Base-by-base conservation (phyloP, 2,329 filamentous ascomycete species). In the Paraphaeosphaeria minitans region DNA sequence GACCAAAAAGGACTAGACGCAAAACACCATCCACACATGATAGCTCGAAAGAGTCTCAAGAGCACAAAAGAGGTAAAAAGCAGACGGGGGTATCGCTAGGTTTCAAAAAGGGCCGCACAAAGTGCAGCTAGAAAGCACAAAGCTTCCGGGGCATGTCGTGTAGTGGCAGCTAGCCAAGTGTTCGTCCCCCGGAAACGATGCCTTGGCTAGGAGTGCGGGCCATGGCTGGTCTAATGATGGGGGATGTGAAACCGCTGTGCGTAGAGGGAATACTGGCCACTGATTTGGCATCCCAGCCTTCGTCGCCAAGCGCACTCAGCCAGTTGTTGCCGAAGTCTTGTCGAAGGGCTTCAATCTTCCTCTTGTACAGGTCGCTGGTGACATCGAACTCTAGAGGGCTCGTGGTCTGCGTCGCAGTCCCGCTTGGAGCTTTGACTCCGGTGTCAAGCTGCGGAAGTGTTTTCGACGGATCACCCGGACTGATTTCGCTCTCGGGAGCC, bases 311-410 rank as follows among this genome's bases (percentile, higher is more conserved):
- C 14, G 91, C 92, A 62, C 88, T 93, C 41, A 99, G 84, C 84
- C 96, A 99, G 39, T 88, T 90, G 67, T 88, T 92, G 33, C 93
- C 93, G 64, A 97, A 89, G 70, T 94, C 92, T 70, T 89, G 89
- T 61, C 93, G 89, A 55, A 97, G 80, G 3, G 90, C 88, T 76
- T 97, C 93, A 55, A 98, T 89, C 76, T 95, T 95, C 74, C 91
- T 91, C 57, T 90, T 87, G 77, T 97, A 98, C 8, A 91, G 81
- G 69, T 95, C 91, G 55, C 90, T 89, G 58, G 86, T 85, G 45
- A 86, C 79, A 59, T 87, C 87, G 85, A 88, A 91, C 58, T 89
- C 84, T 56, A 63, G 64, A 56, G 37, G 54, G 61, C 50, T 60
- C 60, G 59, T 51, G 46, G 54, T 27, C 47, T 66, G 64, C 45